These are phyloP conservation scores for Aspergillus panamensis DNA, from an alignment of 495 filamentous ascomycete genomes.

Conservation along the genomic window DNA sequence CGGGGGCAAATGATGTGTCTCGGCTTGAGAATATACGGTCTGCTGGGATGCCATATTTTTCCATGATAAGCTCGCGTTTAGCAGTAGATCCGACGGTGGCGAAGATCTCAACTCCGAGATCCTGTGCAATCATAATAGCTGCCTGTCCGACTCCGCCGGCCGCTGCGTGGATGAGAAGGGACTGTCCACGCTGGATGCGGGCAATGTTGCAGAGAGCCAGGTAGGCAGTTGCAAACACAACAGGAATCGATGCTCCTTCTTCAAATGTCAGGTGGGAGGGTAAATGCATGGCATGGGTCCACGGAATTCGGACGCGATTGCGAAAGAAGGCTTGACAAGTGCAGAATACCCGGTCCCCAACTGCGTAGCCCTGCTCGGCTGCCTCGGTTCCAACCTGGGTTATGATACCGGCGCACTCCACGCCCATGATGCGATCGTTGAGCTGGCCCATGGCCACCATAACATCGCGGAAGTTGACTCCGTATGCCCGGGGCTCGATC, in stretches of 20 bases:
- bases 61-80: slow-evolving; percentile 50
- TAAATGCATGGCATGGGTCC: too few relatives aligned
- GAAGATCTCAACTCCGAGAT: slow-evolving; percentile 54
- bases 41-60: slow-evolving; percentile 48
- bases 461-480: slow-evolving; percentile 45
- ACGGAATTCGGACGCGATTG: too few relatives aligned
- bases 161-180: slow-evolving; percentile 56
- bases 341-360: too few relatives aligned
- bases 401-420: slow-evolving; percentile 45
- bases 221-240: not conserved
- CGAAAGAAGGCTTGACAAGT: too few relatives aligned
- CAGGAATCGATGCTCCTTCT: not conserved
- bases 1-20: slow-evolving; percentile 36
- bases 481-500: slow-evolving; percentile 26
- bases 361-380: slow-evolving; percentile 2
- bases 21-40: slow-evolving; percentile 56
- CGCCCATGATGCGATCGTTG: slow-evolving; percentile 32
- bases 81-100: slow-evolving; percentile 51
- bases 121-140: slow-evolving; percentile 52
- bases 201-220: slow-evolving; percentile 31
- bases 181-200: slow-evolving; percentile 44
- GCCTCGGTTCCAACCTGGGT: slow-evolving; percentile 13
- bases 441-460: slow-evolving; percentile 36
- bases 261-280: too few relatives aligned
- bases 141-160: slow-evolving; percentile 59